phyloP scores from a whole-genome alignment of 1,284 basidiomycete species.

The Ceratobasidium sp. region DNA sequence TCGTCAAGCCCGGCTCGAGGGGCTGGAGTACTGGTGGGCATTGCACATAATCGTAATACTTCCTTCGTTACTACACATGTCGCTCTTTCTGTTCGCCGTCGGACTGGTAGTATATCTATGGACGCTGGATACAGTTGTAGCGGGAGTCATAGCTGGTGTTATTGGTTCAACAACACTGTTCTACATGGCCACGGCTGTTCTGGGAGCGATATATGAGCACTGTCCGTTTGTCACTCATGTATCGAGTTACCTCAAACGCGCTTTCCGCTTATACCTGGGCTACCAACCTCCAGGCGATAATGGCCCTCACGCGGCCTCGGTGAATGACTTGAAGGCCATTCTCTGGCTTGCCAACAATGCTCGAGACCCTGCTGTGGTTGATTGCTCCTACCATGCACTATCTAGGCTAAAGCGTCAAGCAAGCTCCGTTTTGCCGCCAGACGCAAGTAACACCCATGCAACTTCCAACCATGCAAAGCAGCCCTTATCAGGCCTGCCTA shows the following conservation, averaged over 20 bases:
- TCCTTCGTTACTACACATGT: slow-evolving; percentile 8
- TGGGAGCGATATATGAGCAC: background rate
- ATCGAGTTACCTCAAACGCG: background rate
- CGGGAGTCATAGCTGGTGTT: background rate
- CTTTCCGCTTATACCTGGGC: background rate
- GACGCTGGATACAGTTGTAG: background rate
- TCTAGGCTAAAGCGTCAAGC: too few relatives aligned
- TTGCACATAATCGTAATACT: slow-evolving; percentile 1
- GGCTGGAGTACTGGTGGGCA: slow-evolving; percentile 4
- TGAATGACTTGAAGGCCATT: background rate
- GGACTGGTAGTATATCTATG: slow-evolving; percentile 10
- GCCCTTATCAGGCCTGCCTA: background rate
- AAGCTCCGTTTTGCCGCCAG: too few relatives aligned
- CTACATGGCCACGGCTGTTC: background rate
- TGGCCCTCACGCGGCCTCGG: background rate
- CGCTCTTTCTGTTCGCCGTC: slow-evolving; percentile 5
- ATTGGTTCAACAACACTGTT: background rate
- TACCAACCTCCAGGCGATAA: background rate
- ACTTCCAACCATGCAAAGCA: too few relatives aligned
- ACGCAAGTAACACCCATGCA: background rate
- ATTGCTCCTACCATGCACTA: background rate
- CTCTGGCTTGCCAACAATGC: background rate
- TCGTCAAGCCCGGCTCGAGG: background rate
- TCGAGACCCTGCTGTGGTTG: background rate
- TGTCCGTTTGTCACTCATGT: background rate